Base-by-base conservation (phyloP, 345 rosid species). In the Turritis glabra region DNA sequence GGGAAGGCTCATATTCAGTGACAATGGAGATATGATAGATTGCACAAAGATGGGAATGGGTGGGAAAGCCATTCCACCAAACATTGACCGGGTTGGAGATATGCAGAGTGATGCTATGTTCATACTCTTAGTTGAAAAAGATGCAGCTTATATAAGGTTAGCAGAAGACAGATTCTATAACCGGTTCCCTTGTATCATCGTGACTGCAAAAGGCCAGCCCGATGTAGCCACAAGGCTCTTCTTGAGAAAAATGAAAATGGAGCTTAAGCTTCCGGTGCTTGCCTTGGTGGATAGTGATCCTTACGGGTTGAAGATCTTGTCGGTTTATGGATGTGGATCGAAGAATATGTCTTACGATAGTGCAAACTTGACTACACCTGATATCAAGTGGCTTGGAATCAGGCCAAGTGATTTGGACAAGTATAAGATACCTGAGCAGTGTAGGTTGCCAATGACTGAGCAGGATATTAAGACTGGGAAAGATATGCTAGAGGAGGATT, bases 1-100 rank as follows among this genome's bases (percentile, higher is more conserved):
- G 8, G 99, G 99, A 33, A 85, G 99, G 58, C 82, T 95, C 9
- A 86, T 89, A 25, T 95, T 95, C 68, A 90, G 97, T n/a, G 99
- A 95, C 73, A 92, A 95, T 18, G 99, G 97, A 5, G 97, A 95
- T 51, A 87, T 95, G 97, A 95, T 95, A 52, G 99, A 95, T 62
- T 92, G 97, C 69, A 95, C 99, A 1, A 92, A 92, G 73, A 92
- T 92, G 99, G 96, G 99, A 9, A 92, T 95, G 90, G 99, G 96
- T n/a, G 97, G 97, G 58, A 95, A 95, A 80, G 99, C 97, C 0
- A 95, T 95, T 14, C 99, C 99, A 1, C 99, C 97, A 0, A 95
- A 95, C 52, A 95, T 95, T 0, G 97, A 95, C 21, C 69, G 99
- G 33, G 99, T 95, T 8, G 99, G 97, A 5, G 97, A 92, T 71